Conservation (phyloP, 495 filamentous ascomycete genomes). For the Daldinia loculata region DNA sequence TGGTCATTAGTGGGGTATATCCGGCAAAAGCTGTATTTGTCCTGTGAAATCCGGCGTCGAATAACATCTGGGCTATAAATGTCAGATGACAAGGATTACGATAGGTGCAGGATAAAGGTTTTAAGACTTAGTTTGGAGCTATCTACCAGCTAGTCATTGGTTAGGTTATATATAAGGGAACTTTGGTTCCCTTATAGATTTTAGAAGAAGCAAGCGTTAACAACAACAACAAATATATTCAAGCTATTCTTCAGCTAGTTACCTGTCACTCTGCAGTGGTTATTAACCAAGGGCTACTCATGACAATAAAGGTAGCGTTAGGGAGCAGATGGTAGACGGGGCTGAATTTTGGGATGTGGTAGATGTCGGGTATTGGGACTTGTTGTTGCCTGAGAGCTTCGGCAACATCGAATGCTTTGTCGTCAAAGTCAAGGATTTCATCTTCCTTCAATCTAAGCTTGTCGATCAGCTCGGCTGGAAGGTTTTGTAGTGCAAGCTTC, state of each 20-base stretch:
- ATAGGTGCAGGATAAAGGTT: too few species aligned
- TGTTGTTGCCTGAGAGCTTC: background rate
- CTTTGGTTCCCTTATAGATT: too few species aligned
- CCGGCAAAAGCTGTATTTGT: background rate
- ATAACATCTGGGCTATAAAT: conserved; percentile 8
- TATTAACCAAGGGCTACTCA: too few species aligned
- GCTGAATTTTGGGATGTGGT: background rate
- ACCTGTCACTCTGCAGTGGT: too few species aligned
- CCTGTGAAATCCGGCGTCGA: conserved; percentile 12
- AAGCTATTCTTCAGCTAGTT: too few species aligned
- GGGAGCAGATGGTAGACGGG: background rate
- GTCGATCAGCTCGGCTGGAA: background rate
- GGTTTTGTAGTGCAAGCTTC: conserved; percentile 5
- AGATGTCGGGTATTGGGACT: background rate
- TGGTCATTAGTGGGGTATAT: background rate
- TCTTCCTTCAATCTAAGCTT: background rate
- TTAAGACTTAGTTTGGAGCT: too few species aligned
- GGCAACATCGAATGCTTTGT: conserved; percentile 12
- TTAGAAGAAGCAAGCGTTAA: too few species aligned
- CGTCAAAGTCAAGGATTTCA: background rate
- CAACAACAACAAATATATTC: too few species aligned
- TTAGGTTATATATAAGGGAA: too few species aligned
- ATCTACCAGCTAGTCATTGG: too few species aligned
- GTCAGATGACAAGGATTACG: too few species aligned
- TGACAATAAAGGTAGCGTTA: background rate